Base-by-base conservation (phyloP, 129 eudicot genomes). In the Calendula officinalis region DNA sequence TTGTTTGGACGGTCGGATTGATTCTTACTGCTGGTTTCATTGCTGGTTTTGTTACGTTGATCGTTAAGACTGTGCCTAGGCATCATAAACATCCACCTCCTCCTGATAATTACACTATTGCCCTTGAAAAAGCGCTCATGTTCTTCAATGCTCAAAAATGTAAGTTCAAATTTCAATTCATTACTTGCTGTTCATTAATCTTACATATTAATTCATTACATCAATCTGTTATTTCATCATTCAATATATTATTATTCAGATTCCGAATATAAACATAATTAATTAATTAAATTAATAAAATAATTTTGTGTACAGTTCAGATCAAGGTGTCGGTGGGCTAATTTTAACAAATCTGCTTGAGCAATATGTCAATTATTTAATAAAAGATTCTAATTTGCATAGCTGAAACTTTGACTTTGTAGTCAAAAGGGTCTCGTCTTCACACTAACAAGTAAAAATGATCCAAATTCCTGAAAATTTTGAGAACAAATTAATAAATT, bases 51-150 rank as follows among this genome's bases (percentile, higher is more conserved):
- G 64, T 85, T 8, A 64, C 85, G 2, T 55, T 89, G 43, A 80
- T 89, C 35, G 90, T 89, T 1, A 83, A 83, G 67, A 77, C 83
- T 51, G 87, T 80, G 32, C 94, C 94, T 16, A 57, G 79, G 6
- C 97, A 89, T 62, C 94, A 75, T 48, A 84, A 74, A 60, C 75
- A 10, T 13, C 80, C 71, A 0, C 86, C 86, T 38, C 88, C 87
- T 37, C 90, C 94, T 50, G 97, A 89, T 83, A 89, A 89, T 69
- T 89, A 85, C 73, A 89, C 97, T 2, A n/a, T 80, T 15, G 97
- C 97, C 27, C 77, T 89, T 15, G 50, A 66, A 30, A 89, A 85
- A 68, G 97, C 97, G 11, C 90, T 89, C 60, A 81, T 78, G 86
- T 89, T 89, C 86, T 89, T 89, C 53, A 89, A 89, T 78, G 95